Conservation (phyloP, 345 rosid genomes). For the Sisymbrium irio region DNA sequence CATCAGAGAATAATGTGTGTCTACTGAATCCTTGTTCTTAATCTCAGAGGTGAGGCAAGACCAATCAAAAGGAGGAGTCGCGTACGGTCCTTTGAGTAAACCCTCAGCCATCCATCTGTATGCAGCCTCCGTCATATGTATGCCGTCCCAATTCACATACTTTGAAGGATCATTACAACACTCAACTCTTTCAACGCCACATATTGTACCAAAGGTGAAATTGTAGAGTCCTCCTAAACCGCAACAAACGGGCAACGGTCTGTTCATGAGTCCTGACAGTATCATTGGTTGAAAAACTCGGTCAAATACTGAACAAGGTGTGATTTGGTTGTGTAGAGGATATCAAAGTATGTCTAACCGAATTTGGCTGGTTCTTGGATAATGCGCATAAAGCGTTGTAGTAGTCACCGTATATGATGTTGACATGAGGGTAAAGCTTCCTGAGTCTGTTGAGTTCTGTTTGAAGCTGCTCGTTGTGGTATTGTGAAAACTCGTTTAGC, state of each 20-base stretch:
- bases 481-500: conserved; percentile 39
- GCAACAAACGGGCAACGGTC: conserved; percentile 37
- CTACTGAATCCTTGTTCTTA: neutral
- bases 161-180: conserved; percentile 39
- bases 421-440: conserved; percentile 35
- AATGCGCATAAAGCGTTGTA: conserved; percentile 35
- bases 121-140: conserved; percentile 39
- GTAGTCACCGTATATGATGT: conserved; percentile 42
- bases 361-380: conserved; percentile 35
- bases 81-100: conserved; percentile 23
- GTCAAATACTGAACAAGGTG: neutral
- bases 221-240: conserved; percentile 44
- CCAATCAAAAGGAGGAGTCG: conserved; percentile 13
- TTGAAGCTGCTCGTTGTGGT: conserved; percentile 41
- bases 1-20: neutral
- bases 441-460: conserved; percentile 24
- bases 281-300: neutral
- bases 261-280: conserved; percentile 31
- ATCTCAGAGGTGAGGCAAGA: conserved; percentile 4
- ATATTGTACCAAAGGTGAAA: neutral
- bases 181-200: conserved; percentile 24
- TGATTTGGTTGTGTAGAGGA: neutral
- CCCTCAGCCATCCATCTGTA: conserved; percentile 24
- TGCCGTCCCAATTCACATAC: conserved; percentile 43
- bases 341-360: conserved; percentile 31